These are phyloP conservation scores for Adiantum capillusveneris DNA, from an alignment of 75 land plant genomes.

Conservation along the genomic window DNA sequence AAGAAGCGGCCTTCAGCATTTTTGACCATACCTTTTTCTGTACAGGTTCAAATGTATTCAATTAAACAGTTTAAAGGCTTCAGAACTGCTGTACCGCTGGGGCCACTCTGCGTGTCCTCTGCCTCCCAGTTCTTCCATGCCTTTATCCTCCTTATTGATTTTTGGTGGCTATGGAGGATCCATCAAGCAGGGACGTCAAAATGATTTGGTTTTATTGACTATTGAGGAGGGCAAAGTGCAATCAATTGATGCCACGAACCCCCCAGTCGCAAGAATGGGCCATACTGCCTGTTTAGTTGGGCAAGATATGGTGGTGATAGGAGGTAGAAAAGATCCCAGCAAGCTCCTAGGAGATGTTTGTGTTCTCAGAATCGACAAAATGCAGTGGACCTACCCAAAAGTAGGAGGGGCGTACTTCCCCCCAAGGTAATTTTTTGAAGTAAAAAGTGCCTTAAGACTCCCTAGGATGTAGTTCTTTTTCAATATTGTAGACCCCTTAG, in stretches of 20 bases:
- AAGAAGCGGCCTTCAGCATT: too few relatives aligned
- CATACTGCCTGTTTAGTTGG: constrained; percentile 61
- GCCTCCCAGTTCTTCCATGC: constrained; percentile 2
- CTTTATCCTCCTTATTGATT: constrained; percentile 27
- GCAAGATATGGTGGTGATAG: constrained; percentile 58
- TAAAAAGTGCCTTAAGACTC: too few relatives aligned
- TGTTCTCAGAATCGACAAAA: constrained; percentile 31
- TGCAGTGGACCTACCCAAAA: constrained; percentile 38
- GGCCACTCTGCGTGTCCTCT: constrained; percentile 62
- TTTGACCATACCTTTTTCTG: too few relatives aligned
- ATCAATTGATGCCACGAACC: constrained; percentile 15
- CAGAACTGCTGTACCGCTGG: constrained; percentile 75
- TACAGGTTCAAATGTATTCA: too few relatives aligned
- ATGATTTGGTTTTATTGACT: constrained; percentile 54
- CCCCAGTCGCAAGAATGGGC: constrained; percentile 65
- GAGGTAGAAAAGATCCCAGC: constrained; percentile 75
- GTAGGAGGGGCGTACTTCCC: constrained; percentile 50
- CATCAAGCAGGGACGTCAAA: constrained; percentile 73
- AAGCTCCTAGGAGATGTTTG: constrained; percentile 68
- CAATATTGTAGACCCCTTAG: too few relatives aligned
- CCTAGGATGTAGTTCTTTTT: not conserved
- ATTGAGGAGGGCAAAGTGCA: constrained; percentile 27
- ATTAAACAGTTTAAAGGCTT: too few relatives aligned
- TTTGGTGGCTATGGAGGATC: constrained; percentile 95
- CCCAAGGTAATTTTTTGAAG: constrained; percentile 69